Conservation (phyloP, 768 basidiomycete genomes). For the Collybia sp. region DNA sequence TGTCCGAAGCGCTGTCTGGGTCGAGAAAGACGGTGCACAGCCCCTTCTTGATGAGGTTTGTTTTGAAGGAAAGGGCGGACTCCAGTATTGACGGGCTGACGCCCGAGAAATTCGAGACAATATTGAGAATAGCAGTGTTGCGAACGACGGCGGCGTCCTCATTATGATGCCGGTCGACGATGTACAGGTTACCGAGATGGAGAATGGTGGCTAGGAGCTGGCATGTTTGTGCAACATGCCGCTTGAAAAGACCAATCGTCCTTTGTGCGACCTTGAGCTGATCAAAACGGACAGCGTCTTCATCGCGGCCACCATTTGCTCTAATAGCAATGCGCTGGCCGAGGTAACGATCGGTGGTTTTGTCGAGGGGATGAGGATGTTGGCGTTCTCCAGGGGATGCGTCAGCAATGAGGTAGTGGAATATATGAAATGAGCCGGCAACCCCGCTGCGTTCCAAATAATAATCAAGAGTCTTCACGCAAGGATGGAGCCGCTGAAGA, state of each 20-base stretch:
- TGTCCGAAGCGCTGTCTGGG: conserved; percentile 87
- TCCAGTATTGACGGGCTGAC: conserved; percentile 72
- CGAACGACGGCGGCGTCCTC: conserved; percentile 92
- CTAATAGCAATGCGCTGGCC: conserved; percentile 53
- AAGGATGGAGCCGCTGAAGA: no score
- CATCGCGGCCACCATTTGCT: conserved; percentile 51
- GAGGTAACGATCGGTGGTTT: conserved; percentile 81
- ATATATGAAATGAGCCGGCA: conserved; percentile 90
- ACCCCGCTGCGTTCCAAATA: conserved; percentile 91
- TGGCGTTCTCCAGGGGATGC: conserved; percentile 84
- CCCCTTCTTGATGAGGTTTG: conserved; percentile 91
- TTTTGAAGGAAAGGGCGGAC: conserved; percentile 82
- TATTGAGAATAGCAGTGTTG: conserved; percentile 75
- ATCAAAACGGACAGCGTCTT: conserved; percentile 86
- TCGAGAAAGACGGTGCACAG: conserved; percentile 97
- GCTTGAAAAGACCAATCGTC: conserved; percentile 88
- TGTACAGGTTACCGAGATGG: conserved; percentile 94
- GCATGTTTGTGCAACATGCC: conserved; percentile 92
- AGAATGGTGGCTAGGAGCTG: conserved; percentile 94
- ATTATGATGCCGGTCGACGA: conserved; percentile 73
- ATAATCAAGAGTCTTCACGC: conserved; percentile 94
- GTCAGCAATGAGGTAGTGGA: conserved; percentile 94
- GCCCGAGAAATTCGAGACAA: conserved; percentile 90
- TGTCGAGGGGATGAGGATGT: conserved; percentile 81
- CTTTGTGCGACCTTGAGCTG: conserved; percentile 95